Conservation (phyloP, 306 rosid genomes). For the Dicorynia guianensis region DNA sequence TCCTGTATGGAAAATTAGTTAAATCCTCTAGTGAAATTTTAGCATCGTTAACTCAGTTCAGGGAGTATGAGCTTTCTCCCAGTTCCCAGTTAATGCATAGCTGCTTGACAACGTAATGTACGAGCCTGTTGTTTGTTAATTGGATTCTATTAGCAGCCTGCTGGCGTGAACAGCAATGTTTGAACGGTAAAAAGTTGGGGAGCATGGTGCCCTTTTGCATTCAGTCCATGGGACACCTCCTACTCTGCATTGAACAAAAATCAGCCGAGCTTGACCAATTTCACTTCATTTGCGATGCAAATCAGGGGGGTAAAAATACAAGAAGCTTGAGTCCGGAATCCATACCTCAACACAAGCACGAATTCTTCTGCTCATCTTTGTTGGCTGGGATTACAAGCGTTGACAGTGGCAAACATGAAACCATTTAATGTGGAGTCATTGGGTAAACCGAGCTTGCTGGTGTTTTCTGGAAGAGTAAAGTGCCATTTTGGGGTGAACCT, state of each 20-base stretch:
- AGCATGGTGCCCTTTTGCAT: conserved; percentile 67
- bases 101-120: conserved; percentile 76
- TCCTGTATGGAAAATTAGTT: conserved; percentile 69
- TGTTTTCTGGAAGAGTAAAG: conserved; percentile 61
- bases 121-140: conserved; percentile 71
- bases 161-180: conserved; percentile 80
- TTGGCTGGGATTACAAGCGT: conserved; percentile 67
- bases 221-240: conserved; percentile 86
- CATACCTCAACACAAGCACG: conserved; percentile 61
- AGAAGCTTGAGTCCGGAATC: conserved; percentile 63
- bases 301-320: conserved; percentile 73
- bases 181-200: conserved; percentile 53
- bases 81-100: conserved; percentile 75
- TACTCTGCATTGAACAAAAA: conserved; percentile 64
- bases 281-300: conserved; percentile 86
- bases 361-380: conserved; percentile 52
- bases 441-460: conserved; percentile 54
- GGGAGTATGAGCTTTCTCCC: conserved; percentile 69
- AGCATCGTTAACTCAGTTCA: conserved; percentile 65
- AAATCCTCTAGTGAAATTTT: conserved; percentile 70
- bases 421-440: conserved; percentile 41
- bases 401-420: conserved; percentile 69
- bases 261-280: conserved; percentile 56
- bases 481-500: conserved; percentile 53
- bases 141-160: conserved; percentile 64